Base-by-base conservation (phyloP, 371 early-diverging fungal species). In the Lichtheimia corymbifera region DNA sequence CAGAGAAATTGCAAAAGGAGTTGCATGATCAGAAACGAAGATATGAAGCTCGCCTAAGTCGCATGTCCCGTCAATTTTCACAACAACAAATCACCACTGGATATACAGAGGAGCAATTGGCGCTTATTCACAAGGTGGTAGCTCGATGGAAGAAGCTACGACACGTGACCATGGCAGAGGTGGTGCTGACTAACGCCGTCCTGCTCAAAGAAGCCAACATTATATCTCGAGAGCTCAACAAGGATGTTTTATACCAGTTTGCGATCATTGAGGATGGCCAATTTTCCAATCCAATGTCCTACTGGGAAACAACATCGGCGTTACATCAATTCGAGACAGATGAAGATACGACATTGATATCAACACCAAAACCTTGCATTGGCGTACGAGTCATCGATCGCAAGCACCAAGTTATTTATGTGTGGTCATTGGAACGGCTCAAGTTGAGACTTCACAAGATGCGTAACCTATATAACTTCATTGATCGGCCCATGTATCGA, bases 171-270 rank as follows among this genome's bases (percentile, higher is more conserved):
- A 87, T 93, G 71, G 91, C 92, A 4, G 89, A 91, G 64, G 80
- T 74, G 9, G 85, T 93, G 40, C 64, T 90, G 47, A 85, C 84
- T 14, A 81, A 88, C 55, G 91, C 91, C 0, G 83, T 85, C 2
- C 58, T 90, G 50, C 66, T 96, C 41, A 95, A 95, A 65, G 93
- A 94, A 65, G 95, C 93, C 63, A 96, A 95, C 60, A 82, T 94
- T 13, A 92, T 92, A 27, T 85, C 91, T 58, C 84, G 85, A 14
- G 94, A 96, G 60, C 72, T 95, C 4, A 82, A 77, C 4, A 92
- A 91, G 58, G 73, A 89, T 28, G 91, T 91, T 4, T 68, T 88
- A 0, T 96, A 92, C 67, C 94, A 95, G 67, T 89, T 94, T 62
- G 83, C 88, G 4, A 77, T 94, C 43, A 70, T 91, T 13, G 87